These are phyloP conservation scores for Cardiospermum halicacabum DNA, from an alignment of 345 rosid genomes.

Conservation along the genomic window DNA sequence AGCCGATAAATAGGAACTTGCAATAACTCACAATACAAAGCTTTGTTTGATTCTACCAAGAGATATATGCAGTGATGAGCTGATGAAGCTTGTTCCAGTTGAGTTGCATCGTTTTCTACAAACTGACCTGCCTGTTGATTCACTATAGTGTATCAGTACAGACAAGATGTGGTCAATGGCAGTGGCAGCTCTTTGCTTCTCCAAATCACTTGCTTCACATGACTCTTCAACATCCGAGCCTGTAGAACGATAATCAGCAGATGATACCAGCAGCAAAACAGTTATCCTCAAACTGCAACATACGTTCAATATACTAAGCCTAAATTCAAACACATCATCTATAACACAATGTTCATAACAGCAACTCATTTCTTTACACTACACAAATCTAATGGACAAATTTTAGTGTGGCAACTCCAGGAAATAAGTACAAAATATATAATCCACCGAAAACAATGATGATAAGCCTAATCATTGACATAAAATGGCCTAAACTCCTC, in stretches of 20 bases:
- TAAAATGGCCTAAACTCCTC: neutral
- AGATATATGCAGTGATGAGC: slow-evolving; percentile 71
- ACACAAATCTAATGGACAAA: neutral
- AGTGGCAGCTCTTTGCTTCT: slow-evolving; percentile 52
- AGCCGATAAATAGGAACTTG: slow-evolving; percentile 29
- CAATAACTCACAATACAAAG: slow-evolving; percentile 97
- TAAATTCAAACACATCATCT: neutral
- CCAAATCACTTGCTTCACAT: slow-evolving; percentile 70
- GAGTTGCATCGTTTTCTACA: slow-evolving; percentile 49
- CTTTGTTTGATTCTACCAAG: slow-evolving; percentile 99
- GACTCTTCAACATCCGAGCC: slow-evolving; percentile 56
- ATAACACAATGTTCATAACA: neutral
- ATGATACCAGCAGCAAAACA: slow-evolving; percentile 1
- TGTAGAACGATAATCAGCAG: slow-evolving; percentile 17
- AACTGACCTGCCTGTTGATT: slow-evolving; percentile 57
- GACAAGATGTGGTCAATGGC: slow-evolving; percentile 57
- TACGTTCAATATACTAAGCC: neutral
- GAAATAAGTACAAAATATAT: neutral
- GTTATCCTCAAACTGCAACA: neutral
- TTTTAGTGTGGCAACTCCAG: neutral
- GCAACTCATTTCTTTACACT: neutral
- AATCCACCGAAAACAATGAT: neutral
- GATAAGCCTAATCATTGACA: neutral
- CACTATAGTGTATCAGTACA: slow-evolving; percentile 55
- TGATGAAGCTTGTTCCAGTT: slow-evolving; percentile 41